Evolutionary conservation across 805 yeast species (phyloP).

Genomic region (Metschnikowia rubicola): DNA sequence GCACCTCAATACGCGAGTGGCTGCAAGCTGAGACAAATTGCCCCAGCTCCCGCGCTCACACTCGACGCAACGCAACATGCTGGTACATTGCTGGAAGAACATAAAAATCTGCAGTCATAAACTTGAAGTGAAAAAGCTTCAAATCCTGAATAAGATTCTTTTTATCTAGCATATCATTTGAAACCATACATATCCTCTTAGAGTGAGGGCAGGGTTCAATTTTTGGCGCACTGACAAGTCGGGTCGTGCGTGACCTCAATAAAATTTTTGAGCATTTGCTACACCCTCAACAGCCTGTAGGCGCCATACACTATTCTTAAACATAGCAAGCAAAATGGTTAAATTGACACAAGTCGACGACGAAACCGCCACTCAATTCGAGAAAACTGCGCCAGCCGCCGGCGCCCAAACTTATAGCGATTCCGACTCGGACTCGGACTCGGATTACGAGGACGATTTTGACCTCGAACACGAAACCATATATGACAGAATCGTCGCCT

Average conservation of each 20-base stretch:
- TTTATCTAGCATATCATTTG: too few species aligned
- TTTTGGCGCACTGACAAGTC: neutral
- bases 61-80: too few species aligned
- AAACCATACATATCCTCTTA: too few species aligned
- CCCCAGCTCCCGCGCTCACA: too few species aligned
- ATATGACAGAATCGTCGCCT: constrained; percentile 82
- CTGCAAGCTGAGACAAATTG: too few species aligned
- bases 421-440: constrained; percentile 47
- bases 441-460: constrained; percentile 65
- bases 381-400: constrained; percentile 28
- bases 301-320: neutral
- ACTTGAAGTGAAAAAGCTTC: too few species aligned
- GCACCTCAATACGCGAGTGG: too few species aligned
- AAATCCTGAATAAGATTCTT: too few species aligned
- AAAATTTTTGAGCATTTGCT: constrained; percentile 20
- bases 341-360: constrained; percentile 71
- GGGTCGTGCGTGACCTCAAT: constrained; percentile 19
- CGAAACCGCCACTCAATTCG: constrained; percentile 40
- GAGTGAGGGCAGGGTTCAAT: neutral
- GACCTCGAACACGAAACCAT: constrained; percentile 79
- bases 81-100: too few species aligned
- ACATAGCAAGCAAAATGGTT: constrained; percentile 49
- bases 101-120: too few species aligned
- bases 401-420: constrained; percentile 30
- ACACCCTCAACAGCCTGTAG: constrained; percentile 1